Percentiles rank a stretch among this genome's conserved stretches.
These are phyloP conservation scores for Geranomyces michiganensis DNA, from an alignment of 192 early-diverging fungal species.

Conservation along the genomic window DNA sequence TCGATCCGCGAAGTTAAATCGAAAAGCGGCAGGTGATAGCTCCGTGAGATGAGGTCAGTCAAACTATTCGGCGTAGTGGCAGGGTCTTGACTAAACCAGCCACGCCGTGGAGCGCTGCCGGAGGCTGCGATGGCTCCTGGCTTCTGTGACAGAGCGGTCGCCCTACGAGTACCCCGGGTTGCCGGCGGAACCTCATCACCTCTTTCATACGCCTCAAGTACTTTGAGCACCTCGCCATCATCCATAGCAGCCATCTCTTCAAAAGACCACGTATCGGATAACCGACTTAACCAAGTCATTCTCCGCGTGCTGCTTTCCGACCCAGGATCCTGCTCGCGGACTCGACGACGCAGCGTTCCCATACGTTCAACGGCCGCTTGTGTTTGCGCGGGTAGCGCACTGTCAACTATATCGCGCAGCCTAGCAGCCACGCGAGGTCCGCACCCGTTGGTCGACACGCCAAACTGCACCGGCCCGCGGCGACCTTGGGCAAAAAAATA, in stretches of 20 bases:
- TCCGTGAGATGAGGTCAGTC: no score
- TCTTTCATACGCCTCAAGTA: conserved; percentile 62
- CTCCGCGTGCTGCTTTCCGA: conserved; percentile 63
- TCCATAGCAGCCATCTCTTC: conserved; percentile 72
- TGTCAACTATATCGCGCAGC: conserved; percentile 69
- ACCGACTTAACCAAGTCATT: conserved; percentile 81
- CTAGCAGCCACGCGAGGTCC: conserved; percentile 87
- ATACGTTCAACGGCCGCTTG: conserved; percentile 36
- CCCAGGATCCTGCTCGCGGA: conserved; percentile 50
- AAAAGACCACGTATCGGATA: conserved; percentile 85
- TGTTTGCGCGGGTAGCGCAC: conserved; percentile 25
- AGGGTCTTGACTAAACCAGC: no score
- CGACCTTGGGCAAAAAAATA: conserved; percentile 85
- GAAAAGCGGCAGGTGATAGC: no score
- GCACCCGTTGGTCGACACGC: conserved; percentile 85
- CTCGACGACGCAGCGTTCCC: conserved; percentile 48
- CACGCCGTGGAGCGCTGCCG: no score
- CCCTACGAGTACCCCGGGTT: not conserved
- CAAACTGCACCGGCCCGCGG: conserved; percentile 56
- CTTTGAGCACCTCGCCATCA: conserved; percentile 57
- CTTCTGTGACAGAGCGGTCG: no score
- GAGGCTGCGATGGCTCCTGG: no score
- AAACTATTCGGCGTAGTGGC: no score
- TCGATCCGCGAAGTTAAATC: no score
- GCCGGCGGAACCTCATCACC: conserved; percentile 27